Evolutionary conservation across 1,284 basidiomycete genomes (phyloP).

Genomic region (Wallemia hederae): DNA sequence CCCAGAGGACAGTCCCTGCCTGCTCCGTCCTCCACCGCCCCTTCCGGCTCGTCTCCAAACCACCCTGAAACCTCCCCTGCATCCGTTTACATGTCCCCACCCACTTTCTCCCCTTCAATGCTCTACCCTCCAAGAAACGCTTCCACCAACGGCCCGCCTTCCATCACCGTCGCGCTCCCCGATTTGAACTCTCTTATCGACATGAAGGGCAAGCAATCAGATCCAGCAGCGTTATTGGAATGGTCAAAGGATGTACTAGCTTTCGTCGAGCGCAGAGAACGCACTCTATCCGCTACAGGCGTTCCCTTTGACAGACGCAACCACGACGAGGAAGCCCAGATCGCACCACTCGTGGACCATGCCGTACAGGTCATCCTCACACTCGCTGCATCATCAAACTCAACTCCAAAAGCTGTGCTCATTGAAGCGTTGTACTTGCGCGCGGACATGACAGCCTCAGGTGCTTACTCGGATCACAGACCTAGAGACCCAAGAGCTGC

Average conservation of each 20-base stretch:
- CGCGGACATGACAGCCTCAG: constrained; percentile 11
- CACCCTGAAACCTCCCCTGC: background rate
- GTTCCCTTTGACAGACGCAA: background rate
- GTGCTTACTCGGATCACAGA: constrained; percentile 26
- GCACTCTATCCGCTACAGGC: background rate
- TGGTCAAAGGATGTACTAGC: background rate
- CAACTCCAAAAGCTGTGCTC: background rate
- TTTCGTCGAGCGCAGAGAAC: background rate
- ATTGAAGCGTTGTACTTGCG: constrained; percentile 12
- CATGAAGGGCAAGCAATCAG: background rate
- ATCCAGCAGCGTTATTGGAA: background rate
- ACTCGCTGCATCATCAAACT: background rate
- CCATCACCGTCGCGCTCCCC: background rate
- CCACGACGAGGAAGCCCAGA: background rate
- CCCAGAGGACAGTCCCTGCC: background rate
- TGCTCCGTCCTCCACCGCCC: background rate
- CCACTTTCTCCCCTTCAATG: background rate
- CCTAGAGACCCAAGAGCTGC: constrained; percentile 41
- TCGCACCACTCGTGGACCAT: background rate
- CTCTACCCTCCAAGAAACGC: background rate
- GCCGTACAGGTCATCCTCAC: background rate
- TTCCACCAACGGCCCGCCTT: background rate
- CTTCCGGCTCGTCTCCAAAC: background rate
- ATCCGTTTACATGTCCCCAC: background rate
- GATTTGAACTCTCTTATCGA: background rate